Conservation (phyloP, 306 rosid genomes). For the Quercus bicolor region DNA sequence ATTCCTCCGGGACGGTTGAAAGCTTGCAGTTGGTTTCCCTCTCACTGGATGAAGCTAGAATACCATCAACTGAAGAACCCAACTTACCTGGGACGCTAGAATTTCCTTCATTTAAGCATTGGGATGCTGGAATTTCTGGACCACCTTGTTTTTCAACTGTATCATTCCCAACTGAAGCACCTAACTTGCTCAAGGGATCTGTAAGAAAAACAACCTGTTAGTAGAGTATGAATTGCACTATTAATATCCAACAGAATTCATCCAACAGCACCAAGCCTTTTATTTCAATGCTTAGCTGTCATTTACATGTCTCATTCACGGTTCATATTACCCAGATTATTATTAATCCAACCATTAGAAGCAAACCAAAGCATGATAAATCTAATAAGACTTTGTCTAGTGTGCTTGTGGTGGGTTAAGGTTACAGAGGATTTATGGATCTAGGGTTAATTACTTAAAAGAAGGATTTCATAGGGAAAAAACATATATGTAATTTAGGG, state of each 20-base stretch:
- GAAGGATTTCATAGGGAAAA: no score
- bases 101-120: constrained; percentile 26
- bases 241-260: background rate
- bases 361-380: background rate
- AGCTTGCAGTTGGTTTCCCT: constrained; percentile 24
- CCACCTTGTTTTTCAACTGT: constrained; percentile 32
- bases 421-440: no score
- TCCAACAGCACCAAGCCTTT: background rate
- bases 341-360: background rate
- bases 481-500: no score
- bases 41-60: constrained; percentile 32
- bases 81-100: background rate
- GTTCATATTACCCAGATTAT: background rate
- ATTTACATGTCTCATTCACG: background rate
- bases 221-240: background rate
- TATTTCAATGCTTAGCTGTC: background rate
- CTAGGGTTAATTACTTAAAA: no score
- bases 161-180: constrained; percentile 26
- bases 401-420: no score
- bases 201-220: constrained; percentile 28
- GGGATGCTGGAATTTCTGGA: constrained; percentile 30
- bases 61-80: constrained; percentile 17
- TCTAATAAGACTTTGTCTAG: background rate
- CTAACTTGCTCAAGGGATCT: constrained; percentile 42
- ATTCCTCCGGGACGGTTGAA: constrained; percentile 27